Conservation (phyloP, 2,329 filamentous ascomycete genomes). For the Ceratocystiopsis minuta region DNA sequence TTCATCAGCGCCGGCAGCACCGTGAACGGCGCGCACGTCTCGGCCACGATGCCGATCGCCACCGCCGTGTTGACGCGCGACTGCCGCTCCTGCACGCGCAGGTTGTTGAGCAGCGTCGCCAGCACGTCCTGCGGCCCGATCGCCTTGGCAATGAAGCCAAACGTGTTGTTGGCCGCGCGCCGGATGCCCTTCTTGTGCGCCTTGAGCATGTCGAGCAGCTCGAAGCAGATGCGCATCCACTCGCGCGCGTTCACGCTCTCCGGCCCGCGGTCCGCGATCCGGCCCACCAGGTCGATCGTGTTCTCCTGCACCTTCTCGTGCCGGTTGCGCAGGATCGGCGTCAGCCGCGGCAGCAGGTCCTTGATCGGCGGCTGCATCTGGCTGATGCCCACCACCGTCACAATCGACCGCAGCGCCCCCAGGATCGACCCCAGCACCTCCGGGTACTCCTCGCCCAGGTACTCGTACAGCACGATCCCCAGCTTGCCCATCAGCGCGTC, state of each 20-base stretch:
- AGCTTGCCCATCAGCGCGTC: constrained; percentile 92
- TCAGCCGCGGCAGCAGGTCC: constrained; percentile 82
- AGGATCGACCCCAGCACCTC: constrained; percentile 94
- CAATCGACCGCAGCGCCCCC: constrained; percentile 84
- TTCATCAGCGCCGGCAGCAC: constrained; percentile 99
- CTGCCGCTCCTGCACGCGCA: constrained; percentile 92
- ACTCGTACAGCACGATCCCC: constrained; percentile 88
- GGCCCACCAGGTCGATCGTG: constrained; percentile 92
- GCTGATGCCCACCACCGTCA: constrained; percentile 92
- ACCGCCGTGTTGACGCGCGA: constrained; percentile 97
- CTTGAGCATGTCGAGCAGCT: constrained; percentile 97
- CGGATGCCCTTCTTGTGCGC: constrained; percentile 99
- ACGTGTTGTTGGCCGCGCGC: constrained; percentile 96
- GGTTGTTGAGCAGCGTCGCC: constrained; percentile 86
- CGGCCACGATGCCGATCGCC: constrained; percentile 93
- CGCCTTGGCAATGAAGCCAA: constrained; percentile 97
- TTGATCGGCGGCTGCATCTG: constrained; percentile 97
- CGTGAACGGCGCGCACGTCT: constrained; percentile 95
- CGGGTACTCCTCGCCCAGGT: constrained; percentile 94
- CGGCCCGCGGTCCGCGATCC: constrained; percentile 90
- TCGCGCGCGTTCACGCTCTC: constrained; percentile 93
- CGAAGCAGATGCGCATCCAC: constrained; percentile 99
- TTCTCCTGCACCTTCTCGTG: constrained; percentile 99
- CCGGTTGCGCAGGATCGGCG: constrained; percentile 92
- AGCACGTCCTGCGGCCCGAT: constrained; percentile 96